Percentiles rank a stretch among this genome's conserved stretches.
These are phyloP conservation scores for Iris macrosiphon DNA, from an alignment of 106 monocot species.

Conservation along the genomic window DNA sequence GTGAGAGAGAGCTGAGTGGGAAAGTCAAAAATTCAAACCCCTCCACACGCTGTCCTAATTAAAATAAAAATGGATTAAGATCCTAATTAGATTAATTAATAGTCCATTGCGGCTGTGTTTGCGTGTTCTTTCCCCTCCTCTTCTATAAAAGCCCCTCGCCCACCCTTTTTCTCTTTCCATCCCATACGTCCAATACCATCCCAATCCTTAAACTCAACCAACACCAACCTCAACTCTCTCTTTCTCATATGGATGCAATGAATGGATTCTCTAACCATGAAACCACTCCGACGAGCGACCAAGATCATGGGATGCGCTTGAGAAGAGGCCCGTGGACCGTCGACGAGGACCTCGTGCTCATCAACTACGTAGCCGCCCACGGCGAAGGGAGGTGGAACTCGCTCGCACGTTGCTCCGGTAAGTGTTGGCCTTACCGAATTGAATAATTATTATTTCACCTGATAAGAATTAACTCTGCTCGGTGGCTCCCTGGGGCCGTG, in stretches of 20 bases:
- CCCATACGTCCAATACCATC: slow-evolving; percentile 10
- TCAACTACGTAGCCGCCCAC: slow-evolving; percentile 48
- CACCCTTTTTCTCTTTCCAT: not conserved
- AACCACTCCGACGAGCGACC: not conserved
- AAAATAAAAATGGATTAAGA: too few species aligned
- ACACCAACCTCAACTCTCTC: not conserved
- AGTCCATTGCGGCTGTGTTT: too few species aligned
- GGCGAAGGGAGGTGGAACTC: slow-evolving; percentile 79
- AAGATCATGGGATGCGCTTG: slow-evolving; percentile 31
- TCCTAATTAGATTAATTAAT: too few species aligned
- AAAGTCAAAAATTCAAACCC: slow-evolving; percentile 11
- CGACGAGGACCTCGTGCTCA: slow-evolving; percentile 64
- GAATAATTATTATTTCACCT: too few species aligned
- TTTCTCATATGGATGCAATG: too few species aligned
- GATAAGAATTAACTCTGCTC: too few species aligned
- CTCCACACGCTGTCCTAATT: slow-evolving; percentile 11
- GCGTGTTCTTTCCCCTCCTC: not conserved
- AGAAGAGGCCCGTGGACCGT: slow-evolving; percentile 73
- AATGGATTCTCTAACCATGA: slow-evolving; percentile 16
- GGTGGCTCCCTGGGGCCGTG: too few species aligned
- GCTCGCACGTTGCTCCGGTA: slow-evolving; percentile 71
- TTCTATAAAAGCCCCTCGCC: not conserved
- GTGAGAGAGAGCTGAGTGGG: too few species aligned
- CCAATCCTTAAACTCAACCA: not conserved
- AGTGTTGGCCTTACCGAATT: too few species aligned